Conservation (phyloP, 1,284 basidiomycete species). For the Ustilago cynodontis region DNA sequence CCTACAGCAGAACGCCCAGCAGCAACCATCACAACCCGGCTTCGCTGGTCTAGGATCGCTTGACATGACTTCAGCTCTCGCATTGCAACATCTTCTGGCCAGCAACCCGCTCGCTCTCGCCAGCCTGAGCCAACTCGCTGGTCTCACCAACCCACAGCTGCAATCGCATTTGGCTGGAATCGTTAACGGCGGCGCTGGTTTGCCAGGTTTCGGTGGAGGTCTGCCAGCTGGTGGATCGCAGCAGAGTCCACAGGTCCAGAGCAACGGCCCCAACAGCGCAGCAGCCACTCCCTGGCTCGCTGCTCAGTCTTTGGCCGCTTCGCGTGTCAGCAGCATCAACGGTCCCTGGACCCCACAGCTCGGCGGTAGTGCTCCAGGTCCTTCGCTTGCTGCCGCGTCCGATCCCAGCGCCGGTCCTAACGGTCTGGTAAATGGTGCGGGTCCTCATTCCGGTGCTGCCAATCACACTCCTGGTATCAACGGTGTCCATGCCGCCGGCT, state of each 20-base stretch:
- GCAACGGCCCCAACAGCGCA: constrained; percentile 12
- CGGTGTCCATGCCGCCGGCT: neutral
- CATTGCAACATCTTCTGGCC: constrained; percentile 66
- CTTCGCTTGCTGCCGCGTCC: constrained; percentile 15
- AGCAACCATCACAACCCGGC: constrained; percentile 19
- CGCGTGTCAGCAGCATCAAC: constrained; percentile 26
- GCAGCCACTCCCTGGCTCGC: constrained; percentile 30
- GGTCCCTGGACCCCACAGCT: constrained; percentile 28
- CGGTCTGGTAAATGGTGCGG: constrained; percentile 20
- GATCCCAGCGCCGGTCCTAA: constrained; percentile 13
- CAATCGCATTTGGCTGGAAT: constrained; percentile 50
- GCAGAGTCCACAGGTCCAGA: constrained; percentile 31
- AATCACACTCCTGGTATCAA: constrained; percentile 14
- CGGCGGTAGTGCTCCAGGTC: constrained; percentile 3
- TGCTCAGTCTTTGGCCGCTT: constrained; percentile 30
- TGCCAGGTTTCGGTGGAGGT: constrained; percentile 21
- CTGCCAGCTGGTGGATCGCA: constrained; percentile 26
- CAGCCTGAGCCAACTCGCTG: constrained; percentile 50
- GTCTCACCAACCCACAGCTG: constrained; percentile 52
- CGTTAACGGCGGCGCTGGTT: constrained; percentile 30
- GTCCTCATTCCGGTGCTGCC: constrained; percentile 5
- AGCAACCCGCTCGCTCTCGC: constrained; percentile 62
- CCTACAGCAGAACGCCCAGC: constrained; percentile 34
- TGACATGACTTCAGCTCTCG: constrained; percentile 66
- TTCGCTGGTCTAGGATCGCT: constrained; percentile 34